Conservation (phyloP, 805 yeast genomes). For the Lipomyces sp. region DNA sequence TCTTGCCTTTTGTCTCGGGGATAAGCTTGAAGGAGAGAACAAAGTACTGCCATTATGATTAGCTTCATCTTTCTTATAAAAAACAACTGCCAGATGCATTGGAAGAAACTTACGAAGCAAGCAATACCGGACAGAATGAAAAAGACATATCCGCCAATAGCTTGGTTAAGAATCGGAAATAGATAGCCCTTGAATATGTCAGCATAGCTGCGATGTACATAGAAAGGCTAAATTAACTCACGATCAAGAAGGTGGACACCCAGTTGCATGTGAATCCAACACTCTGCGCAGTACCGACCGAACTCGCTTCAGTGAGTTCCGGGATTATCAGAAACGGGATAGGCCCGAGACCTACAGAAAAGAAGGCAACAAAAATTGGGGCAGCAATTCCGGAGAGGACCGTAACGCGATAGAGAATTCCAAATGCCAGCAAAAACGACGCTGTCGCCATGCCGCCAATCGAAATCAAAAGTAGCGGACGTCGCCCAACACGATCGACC, state of each 20-base stretch:
- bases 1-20: conserved; percentile 76
- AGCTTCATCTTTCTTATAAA: neutral
- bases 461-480: conserved; percentile 64
- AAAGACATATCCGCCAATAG: conserved; percentile 77
- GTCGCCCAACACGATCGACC: conserved; percentile 75
- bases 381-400: conserved; percentile 59
- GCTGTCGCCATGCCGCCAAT: conserved; percentile 65
- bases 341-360: conserved; percentile 93
- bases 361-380: conserved; percentile 70
- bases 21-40: conserved; percentile 47
- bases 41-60: conserved; percentile 39
- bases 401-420: conserved; percentile 52
- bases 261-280: conserved; percentile 90
- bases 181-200: conserved; percentile 49
- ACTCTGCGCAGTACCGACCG: conserved; percentile 84
- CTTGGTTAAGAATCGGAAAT: conserved; percentile 68
- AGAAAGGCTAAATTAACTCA: neutral
- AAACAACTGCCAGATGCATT: conserved; percentile 40
- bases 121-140: conserved; percentile 55
- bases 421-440: conserved; percentile 61
- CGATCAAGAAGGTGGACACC: conserved; percentile 76
- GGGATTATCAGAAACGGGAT: conserved; percentile 87
- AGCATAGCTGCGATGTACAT: neutral
- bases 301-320: conserved; percentile 80
- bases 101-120: conserved; percentile 33